Base-by-base conservation (phyloP, 2,329 filamentous ascomycete genomes). In the Madurella fahalii region DNA sequence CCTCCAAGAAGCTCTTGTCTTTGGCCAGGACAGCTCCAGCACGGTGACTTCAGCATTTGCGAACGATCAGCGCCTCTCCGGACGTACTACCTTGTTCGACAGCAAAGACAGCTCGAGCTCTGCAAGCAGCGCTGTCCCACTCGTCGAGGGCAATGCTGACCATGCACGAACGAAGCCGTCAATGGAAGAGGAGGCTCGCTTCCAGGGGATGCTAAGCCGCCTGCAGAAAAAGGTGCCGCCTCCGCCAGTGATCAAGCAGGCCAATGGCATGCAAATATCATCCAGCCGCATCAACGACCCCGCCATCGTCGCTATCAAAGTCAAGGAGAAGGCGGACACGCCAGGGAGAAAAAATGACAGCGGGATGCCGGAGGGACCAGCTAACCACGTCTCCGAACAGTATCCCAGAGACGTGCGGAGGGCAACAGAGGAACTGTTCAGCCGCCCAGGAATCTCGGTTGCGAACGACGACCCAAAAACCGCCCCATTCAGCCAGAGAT, bases 281-380 rank as follows among this genome's bases (percentile, higher is more conserved):
- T 32, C 42, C 31, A 40, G 47, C 4, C 30, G 9, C 2, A 8
- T 50, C 15, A 30, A 50, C n/a, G 58, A 62, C 37, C 57, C 60
- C 15, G 58, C 60, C 13, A 63, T 61, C 9, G 43, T 63, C 8
- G 55, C 53, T 8, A 52, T 56, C 20, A 62, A 61, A 47, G 31
- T 59, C 20, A 59, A 59, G 42, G 41, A 41, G 8, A 31, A 41
- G 32, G 12, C 9, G 2, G 37, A 47, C 16, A 44, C 2, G 5
- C 30, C 43, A 39, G 37, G n/a, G 7, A 17, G 8, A 40, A 44
- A 20, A 8, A 9, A 18, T 15, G 50, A 20, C 11, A 2, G n/a
- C 15, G 11, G 16, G 15, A n/a, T n/a, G 18, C 20, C 41, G 16
- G 9, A 47, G 47, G 20, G n/a, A n/a, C 20, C 47, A 5, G 48